phyloP scores from a whole-genome alignment of 2,329 filamentous ascomycete species.

The Pseudocercospora fuligena region DNA sequence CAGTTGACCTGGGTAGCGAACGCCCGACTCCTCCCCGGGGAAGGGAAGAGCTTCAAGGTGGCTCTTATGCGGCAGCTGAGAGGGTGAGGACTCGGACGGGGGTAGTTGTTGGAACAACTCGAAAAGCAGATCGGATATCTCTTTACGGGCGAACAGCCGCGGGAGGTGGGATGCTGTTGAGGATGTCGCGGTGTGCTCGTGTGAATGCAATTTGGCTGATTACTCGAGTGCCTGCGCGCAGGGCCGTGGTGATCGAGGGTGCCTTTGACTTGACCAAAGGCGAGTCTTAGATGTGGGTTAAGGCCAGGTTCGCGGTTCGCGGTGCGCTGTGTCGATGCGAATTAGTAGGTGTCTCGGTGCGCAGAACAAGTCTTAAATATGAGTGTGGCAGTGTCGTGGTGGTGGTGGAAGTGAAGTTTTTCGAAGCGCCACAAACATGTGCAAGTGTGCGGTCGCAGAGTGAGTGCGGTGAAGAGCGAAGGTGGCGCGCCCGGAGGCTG shows the following conservation, averaged over 20 bases:
- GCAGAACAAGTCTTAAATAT: neutral
- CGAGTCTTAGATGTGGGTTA: constrained; percentile 26
- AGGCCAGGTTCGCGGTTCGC: constrained; percentile 21
- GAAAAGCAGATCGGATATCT: constrained; percentile 51
- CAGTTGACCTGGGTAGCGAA: constrained; percentile 72
- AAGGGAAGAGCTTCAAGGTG: constrained; percentile 96
- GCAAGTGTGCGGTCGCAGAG: neutral
- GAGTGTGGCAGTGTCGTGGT: neutral
- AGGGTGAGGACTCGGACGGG: constrained; percentile 50
- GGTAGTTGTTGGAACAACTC: constrained; percentile 47
- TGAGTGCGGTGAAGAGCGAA: constrained; percentile 1
- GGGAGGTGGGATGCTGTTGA: constrained; percentile 54
- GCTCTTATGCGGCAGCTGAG: constrained; percentile 99
- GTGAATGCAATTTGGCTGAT: constrained; percentile 54
- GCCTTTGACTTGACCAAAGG: constrained; percentile 50
- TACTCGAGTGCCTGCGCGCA: constrained; percentile 47
- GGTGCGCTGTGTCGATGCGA: neutral
- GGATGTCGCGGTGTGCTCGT: constrained; percentile 52
- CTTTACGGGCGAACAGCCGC: constrained; percentile 36
- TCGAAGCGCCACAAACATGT: neutral
- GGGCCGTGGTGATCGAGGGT: constrained; percentile 48
- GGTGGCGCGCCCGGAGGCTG: constrained; percentile 7
- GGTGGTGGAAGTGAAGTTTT: neutral
- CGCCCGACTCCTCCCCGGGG: constrained; percentile 98
- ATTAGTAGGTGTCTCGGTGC: constrained; percentile 9